Evolutionary conservation across 2,329 filamentous ascomycete species (phyloP), one percentile per base, ranked within the genome.

Genomic region (Magnaporthiopsis poae): DNA sequence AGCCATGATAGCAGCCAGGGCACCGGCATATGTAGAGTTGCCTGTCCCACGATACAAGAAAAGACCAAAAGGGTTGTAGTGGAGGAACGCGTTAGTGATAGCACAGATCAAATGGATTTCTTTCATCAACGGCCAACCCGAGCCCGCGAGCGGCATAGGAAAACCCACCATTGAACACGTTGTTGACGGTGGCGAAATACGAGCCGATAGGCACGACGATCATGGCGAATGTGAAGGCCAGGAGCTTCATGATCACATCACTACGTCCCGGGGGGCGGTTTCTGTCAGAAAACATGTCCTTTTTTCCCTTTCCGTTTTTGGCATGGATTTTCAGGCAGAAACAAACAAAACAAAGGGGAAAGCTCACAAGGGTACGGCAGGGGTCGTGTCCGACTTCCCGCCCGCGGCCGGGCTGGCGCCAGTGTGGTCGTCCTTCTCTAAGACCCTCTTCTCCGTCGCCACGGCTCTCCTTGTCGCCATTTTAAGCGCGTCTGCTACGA

Each of bases 161-260:
- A 25, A 21, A 74, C 80, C 66, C 79, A 93, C 94, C 93, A 71
- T 82, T 81, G 78, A 96, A 97, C 35, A 97, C 72, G 0, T 81
- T 84, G 73, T 93, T 85, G 35, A 96, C 83, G 0, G 90, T 90
- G 62, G 90, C 73, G 76, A 96, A 99, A 78, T 97, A 99, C 60
- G 90, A 92, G 60, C 91, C 88, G 71, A 99, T 91, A 18, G 95
- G 95, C 27, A 90, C 78, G 21, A 90, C 84, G 68, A 97, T 84
- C 94, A 99, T 98, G 74, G 92, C 93, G 59, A 93, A 81, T 0
- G 93, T 96, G 79, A 97, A 98, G 69, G 85, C 88, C 21, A 98
- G 83, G 27, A 99, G 87, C 80, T 98, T 99, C 74, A 88, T 80
- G 70, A 99, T 95, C 70, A 98, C 92, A 74, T 90, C 83, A 67